phyloP scores from a whole-genome alignment of 2,329 filamentous ascomycete species.

The Elsinoe arachidis region DNA sequence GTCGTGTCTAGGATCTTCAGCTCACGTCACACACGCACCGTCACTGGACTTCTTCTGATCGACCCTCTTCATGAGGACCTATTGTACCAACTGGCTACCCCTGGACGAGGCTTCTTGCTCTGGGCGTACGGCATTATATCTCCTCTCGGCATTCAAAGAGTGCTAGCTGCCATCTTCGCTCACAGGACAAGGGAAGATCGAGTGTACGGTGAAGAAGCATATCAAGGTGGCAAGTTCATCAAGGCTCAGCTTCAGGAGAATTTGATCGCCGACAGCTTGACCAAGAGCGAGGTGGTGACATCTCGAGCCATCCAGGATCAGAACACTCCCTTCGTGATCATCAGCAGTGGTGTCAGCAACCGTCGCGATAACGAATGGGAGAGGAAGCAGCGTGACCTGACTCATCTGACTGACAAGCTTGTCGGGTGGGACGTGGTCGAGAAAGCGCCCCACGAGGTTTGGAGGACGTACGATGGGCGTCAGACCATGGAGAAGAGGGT shows the following conservation, averaged over 20 bases:
- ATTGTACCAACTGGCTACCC: conserved; percentile 56
- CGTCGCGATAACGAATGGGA: conserved; percentile 65
- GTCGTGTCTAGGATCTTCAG: conserved; percentile 89
- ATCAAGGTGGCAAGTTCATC: conserved; percentile 73
- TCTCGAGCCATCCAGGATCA: conserved; percentile 70
- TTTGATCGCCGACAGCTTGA: conserved; percentile 75
- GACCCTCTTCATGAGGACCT: conserved; percentile 86
- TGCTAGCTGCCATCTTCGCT: conserved; percentile 71
- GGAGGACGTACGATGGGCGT: conserved; percentile 65
- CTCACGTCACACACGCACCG: conserved; percentile 64
- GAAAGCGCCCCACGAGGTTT: conserved; percentile 77
- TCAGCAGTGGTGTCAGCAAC: conserved; percentile 71
- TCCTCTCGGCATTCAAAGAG: conserved; percentile 73
- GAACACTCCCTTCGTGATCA: conserved; percentile 67
- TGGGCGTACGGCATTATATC: conserved; percentile 83
- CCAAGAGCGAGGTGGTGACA: conserved; percentile 70
- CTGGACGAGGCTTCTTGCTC: conserved; percentile 68
- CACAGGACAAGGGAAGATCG: conserved; percentile 75
- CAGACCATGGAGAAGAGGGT: conserved; percentile 71
- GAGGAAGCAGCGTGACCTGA: conserved; percentile 75
- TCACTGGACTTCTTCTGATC: conserved; percentile 73
- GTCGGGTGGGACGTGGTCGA: conserved; percentile 79
- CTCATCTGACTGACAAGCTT: conserved; percentile 68
- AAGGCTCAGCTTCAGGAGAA: conserved; percentile 91
- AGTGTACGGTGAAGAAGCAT: conserved; percentile 69